These are phyloP conservation scores for Ephemerocybe angulata DNA, from an alignment of 768 basidiomycete species.

Conservation along the genomic window DNA sequence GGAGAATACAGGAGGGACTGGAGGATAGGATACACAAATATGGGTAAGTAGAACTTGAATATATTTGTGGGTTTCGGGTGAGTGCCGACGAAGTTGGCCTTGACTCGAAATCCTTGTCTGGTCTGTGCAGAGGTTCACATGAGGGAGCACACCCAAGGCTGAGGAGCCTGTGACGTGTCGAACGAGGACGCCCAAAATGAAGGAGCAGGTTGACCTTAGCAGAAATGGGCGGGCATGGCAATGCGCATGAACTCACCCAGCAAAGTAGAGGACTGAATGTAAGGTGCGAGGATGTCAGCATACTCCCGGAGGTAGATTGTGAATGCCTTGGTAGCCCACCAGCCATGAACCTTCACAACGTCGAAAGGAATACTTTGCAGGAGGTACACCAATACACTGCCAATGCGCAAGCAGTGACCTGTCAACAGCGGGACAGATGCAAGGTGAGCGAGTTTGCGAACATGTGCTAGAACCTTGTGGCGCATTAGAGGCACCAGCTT, in stretches of 20 bases:
- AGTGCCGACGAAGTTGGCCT: neutral
- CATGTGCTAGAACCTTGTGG: slow-evolving; percentile 14
- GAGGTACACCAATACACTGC: slow-evolving; percentile 31
- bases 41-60: no score
- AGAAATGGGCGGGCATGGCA: neutral
- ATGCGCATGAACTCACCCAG: neutral
- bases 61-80: neutral
- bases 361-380: slow-evolving; percentile 31
- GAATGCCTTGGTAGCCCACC: slow-evolving; percentile 20
- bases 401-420: slow-evolving; percentile 24
- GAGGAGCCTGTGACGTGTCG: neutral
- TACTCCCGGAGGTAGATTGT: slow-evolving; percentile 10
- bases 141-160: neutral
- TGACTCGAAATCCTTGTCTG: neutral
- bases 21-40: no score
- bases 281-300: slow-evolving; percentile 10
- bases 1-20: no score
- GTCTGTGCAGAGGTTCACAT: neutral
- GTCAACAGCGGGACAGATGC: slow-evolving; percentile 12
- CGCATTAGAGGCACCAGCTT: slow-evolving; percentile 20
- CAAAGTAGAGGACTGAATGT: slow-evolving; percentile 5
- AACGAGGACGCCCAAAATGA: neutral
- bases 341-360: slow-evolving; percentile 29
- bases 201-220: neutral
- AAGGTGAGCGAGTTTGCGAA: slow-evolving; percentile 11